Evolutionary conservation across 164 flowering plant genomes (phyloP).

Genomic region (Litsea cubeba): DNA sequence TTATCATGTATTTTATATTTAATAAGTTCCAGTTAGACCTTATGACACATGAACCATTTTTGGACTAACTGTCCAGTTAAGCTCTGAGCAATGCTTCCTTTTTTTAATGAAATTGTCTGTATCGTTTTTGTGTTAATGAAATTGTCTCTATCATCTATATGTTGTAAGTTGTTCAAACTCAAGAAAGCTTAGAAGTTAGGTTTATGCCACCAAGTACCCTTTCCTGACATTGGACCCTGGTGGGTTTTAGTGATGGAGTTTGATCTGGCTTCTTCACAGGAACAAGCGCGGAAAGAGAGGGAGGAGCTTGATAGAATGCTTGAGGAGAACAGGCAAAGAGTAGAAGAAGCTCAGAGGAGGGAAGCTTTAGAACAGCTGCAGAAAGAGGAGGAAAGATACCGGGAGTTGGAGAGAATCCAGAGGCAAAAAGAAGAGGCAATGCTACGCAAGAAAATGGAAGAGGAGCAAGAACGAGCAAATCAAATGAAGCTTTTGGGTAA

Average conservation of each 20-base stretch:
- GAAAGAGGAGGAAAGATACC: constrained; percentile 79
- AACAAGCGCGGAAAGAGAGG: constrained; percentile 70
- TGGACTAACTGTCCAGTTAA: no score
- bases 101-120: no score
- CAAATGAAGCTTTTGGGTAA: constrained; percentile 87
- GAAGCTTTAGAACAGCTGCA: constrained; percentile 77
- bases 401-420: constrained; percentile 77
- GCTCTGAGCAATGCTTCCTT: no score
- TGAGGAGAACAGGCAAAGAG: constrained; percentile 69
- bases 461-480: constrained; percentile 78
- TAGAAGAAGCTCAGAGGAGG: constrained; percentile 83
- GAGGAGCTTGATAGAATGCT: constrained; percentile 81
- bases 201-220: neutral
- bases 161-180: no score
- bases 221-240: neutral
- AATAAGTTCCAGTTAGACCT: no score
- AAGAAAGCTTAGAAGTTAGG: no score
- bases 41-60: no score
- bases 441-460: constrained; percentile 80
- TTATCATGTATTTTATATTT: no score
- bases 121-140: no score
- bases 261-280: constrained; percentile 30
- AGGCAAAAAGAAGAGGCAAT: constrained; percentile 85
- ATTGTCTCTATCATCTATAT: no score
- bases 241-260: neutral